phyloP scores from a whole-genome alignment of 2,329 filamentous ascomycete genomes.

The Botrytis porri region DNA sequence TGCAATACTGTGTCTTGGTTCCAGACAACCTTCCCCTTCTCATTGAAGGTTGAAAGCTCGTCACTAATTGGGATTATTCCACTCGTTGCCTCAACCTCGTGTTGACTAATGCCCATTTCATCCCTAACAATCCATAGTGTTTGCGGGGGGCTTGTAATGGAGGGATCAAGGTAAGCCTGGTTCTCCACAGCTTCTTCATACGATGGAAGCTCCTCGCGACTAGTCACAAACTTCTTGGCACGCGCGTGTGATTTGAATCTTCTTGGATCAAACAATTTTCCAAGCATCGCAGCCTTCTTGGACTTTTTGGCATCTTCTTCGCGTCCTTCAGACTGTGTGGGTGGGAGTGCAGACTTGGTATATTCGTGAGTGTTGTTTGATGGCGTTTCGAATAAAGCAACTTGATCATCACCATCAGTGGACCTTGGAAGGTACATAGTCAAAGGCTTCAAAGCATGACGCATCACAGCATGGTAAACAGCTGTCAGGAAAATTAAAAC shows the following conservation, averaged over 20 bases:
- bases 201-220: constrained; percentile 51
- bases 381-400: constrained; percentile 28
- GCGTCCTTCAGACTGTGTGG: constrained; percentile 35
- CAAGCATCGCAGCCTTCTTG: constrained; percentile 54
- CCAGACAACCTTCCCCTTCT: constrained; percentile 64
- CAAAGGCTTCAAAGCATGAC: constrained; percentile 69
- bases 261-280: constrained; percentile 71
- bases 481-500: constrained; percentile 70
- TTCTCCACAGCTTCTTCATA: constrained; percentile 62
- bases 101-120: constrained; percentile 66
- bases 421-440: constrained; percentile 74
- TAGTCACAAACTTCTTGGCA: constrained; percentile 47
- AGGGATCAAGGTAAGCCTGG: constrained; percentile 71
- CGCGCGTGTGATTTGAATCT: constrained; percentile 68
- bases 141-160: constrained; percentile 58
- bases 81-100: constrained; percentile 70
- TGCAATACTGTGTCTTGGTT: constrained; percentile 42
- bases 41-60: constrained; percentile 66
- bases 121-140: constrained; percentile 81
- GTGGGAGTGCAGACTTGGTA: constrained; percentile 25
- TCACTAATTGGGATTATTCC: constrained; percentile 77
- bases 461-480: constrained; percentile 71
- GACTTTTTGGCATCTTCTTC: not conserved
- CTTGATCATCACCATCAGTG: constrained; percentile 53
- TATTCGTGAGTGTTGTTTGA: constrained; percentile 28